Evolutionary conservation across 2,329 filamentous ascomycete genomes (phyloP).

Genomic region (Ceratocystis eucalypticola): DNA sequence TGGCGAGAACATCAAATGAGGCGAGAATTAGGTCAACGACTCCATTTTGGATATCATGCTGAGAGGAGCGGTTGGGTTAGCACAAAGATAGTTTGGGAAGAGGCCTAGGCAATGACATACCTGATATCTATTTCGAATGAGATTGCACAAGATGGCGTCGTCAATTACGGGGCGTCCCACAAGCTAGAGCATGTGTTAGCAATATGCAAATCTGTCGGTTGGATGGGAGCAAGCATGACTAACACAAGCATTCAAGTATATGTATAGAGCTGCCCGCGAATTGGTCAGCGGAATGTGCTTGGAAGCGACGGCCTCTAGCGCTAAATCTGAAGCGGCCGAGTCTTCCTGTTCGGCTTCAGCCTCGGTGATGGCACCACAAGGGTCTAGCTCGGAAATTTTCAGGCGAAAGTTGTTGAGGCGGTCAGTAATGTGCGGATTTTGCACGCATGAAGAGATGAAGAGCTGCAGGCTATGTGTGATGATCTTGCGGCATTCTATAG

Average conservation of each 20-base stretch:
- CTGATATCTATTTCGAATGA: slow-evolving; percentile 73
- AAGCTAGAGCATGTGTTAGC: slow-evolving; percentile 40
- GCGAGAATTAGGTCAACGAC: slow-evolving; percentile 74
- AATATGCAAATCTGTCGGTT: neutral
- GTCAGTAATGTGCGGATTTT: slow-evolving; percentile 40
- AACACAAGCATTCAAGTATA: slow-evolving; percentile 73
- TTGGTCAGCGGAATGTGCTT: slow-evolving; percentile 57
- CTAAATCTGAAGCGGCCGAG: slow-evolving; percentile 35
- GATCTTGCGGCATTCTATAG: slow-evolving; percentile 33
- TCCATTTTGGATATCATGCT: slow-evolving; percentile 65
- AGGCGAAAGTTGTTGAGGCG: slow-evolving; percentile 45
- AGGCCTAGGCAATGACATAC: slow-evolving; percentile 32
- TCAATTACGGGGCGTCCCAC: slow-evolving; percentile 72
- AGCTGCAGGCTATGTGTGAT: slow-evolving; percentile 38
- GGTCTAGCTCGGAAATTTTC: slow-evolving; percentile 40
- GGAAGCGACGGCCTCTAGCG: slow-evolving; percentile 40
- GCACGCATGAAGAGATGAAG: slow-evolving; percentile 45
- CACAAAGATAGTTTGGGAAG: neutral
- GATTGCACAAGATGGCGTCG: slow-evolving; percentile 62
- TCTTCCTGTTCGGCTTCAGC: slow-evolving; percentile 22
- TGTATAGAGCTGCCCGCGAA: slow-evolving; percentile 68
- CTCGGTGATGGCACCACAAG: neutral
- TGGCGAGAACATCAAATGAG: slow-evolving; percentile 79
- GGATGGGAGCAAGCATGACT: slow-evolving; percentile 23
- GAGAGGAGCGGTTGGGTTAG: neutral